These are phyloP conservation scores for Pharnaceum exiguum DNA, from an alignment of 148 eudicot genomes.

Conservation along the genomic window DNA sequence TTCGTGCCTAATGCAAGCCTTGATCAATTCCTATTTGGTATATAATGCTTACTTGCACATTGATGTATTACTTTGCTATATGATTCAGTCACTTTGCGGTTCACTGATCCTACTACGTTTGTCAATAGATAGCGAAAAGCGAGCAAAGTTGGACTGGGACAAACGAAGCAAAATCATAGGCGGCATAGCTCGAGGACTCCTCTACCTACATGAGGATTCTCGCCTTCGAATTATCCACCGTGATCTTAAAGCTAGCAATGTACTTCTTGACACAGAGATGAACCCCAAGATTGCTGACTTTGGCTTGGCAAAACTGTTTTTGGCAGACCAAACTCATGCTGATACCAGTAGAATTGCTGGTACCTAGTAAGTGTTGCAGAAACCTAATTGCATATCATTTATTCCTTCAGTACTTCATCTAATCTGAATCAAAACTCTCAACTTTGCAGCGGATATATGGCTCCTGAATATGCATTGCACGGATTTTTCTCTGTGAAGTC, in stretches of 20 bases:
- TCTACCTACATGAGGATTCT: slow-evolving; percentile 34
- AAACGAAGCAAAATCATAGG: slow-evolving; percentile 27
- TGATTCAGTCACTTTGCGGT: neutral
- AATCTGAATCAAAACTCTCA: too few relatives aligned
- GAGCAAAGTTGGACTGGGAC: slow-evolving; percentile 24
- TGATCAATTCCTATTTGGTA: slow-evolving; percentile 34
- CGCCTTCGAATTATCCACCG: slow-evolving; percentile 27
- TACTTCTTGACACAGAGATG: slow-evolving; percentile 31
- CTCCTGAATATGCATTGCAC: slow-evolving; percentile 44
- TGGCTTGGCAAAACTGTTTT: slow-evolving; percentile 32
- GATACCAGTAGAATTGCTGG: slow-evolving; percentile 34
- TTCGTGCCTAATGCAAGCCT: slow-evolving; percentile 41
- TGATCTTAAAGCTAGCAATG: slow-evolving; percentile 31
- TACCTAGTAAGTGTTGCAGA: slow-evolving; percentile 44
- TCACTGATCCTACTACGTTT: neutral
- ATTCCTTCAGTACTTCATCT: too few relatives aligned
- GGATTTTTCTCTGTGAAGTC: slow-evolving; percentile 47
- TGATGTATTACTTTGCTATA: too few relatives aligned
- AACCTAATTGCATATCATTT: too few relatives aligned
- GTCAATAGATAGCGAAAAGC: slow-evolving; percentile 21
- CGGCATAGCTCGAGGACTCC: slow-evolving; percentile 30
- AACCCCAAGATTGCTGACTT: slow-evolving; percentile 37
- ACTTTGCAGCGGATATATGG: slow-evolving; percentile 56
- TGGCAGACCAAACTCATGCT: slow-evolving; percentile 31
- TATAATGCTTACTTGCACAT: too few relatives aligned